A percentile compares a stretch with the other conserved stretches of the same genome.
Conservation (phyloP, 352 stramenopile species). For the Globisporangium recalcitrans region DNA sequence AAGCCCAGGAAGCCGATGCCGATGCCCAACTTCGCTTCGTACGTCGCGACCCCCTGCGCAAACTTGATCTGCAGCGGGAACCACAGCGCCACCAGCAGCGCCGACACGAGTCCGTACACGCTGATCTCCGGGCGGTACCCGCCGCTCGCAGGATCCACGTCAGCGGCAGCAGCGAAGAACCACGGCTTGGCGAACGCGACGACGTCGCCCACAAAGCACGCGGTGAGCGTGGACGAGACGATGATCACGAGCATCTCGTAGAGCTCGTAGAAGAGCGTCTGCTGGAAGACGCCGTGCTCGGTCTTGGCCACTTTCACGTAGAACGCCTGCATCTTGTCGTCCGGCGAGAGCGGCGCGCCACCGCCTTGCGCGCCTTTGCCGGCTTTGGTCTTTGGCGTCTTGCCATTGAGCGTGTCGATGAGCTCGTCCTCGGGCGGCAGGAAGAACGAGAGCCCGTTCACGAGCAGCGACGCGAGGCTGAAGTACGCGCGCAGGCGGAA, state of each 20-base stretch:
- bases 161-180: constrained; percentile 15
- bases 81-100: constrained; percentile 61
- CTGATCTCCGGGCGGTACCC: constrained; percentile 38
- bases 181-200: constrained; percentile 29
- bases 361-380: constrained; percentile 16
- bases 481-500: constrained; percentile 58
- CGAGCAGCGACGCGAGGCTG: constrained; percentile 47
- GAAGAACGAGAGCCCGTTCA: constrained; percentile 71
- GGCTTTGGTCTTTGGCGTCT: constrained; percentile 4
- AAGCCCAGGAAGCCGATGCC: constrained; percentile 50
- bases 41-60: constrained; percentile 47
- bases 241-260: constrained; percentile 81
- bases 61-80: constrained; percentile 76
- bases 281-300: constrained; percentile 51
- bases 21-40: constrained; percentile 57
- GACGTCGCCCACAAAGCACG: constrained; percentile 38
- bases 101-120: constrained; percentile 59
- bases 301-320: constrained; percentile 70
- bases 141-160: neutral
- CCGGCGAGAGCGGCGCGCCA: constrained; percentile 32
- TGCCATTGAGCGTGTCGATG: constrained; percentile 63
- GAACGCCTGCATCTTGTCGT: constrained; percentile 68
- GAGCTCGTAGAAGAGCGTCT: constrained; percentile 79
- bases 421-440: constrained; percentile 69
- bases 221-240: constrained; percentile 44